Evolutionary conservation across 2,329 filamentous ascomycete species (phyloP), one percentile per base, ranked within the genome.

Genomic region (Stemphylium vesicarium): DNA sequence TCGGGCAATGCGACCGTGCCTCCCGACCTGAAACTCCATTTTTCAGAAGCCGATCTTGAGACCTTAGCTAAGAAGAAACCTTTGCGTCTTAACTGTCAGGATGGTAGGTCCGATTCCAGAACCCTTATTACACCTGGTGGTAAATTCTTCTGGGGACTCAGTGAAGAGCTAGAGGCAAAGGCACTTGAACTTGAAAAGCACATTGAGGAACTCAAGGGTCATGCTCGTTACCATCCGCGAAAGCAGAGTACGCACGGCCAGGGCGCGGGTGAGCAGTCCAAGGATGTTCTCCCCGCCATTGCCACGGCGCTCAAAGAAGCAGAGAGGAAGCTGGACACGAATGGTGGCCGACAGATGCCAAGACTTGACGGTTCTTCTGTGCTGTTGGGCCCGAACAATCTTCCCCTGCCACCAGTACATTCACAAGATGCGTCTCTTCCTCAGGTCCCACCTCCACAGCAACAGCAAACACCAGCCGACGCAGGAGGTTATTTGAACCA

Each of bases 51-150:
- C n/a, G 77, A 80, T 50, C 69, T 80, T 6, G 75, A 78, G 22
- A 75, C 73, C 10, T 66, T 86, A 35, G 79, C 86, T 2, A 86
- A 89, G 57, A 86, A 85, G 50, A 82, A 72, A 57, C 84, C 71
- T 3, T 67, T 81, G 11, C 75, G 75, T 22, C 75, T 79, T 16
- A 74, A 72, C 26, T 75, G 75, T n/a, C 69, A 77, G n/a, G 74
- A 79, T 20, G 75, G 72, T 29, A 76, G 73, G n/a, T 62, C 74
- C 24, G 79, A 78, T 55, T 77, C 77, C 1, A 83, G 88, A 22
- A 86, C 90, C 59, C 82, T 93, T 62, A 85, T 93, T 47, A 92
- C 90, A 0, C 88, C 90, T 0, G 87, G 89, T 57, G 90, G 90
- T 10, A 87, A 91, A 59, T 90, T 89, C 69, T 80, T 94, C n/a